phyloP scores from a whole-genome alignment of 2,329 filamentous ascomycete species.

The Hymenoscyphus occultus region DNA sequence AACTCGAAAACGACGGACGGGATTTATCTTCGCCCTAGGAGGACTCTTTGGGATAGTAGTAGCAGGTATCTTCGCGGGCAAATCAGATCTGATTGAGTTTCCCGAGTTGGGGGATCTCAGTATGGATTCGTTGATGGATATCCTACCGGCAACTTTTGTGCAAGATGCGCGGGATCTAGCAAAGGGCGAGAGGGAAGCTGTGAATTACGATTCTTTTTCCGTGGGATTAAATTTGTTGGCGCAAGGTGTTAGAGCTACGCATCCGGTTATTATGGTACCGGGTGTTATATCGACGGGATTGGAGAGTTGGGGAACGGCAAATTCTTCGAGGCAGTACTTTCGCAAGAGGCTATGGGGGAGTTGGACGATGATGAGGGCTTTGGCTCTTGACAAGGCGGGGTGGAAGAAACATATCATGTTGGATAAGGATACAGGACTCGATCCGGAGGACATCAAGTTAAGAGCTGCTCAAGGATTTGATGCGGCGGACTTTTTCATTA shows the following conservation, averaged over 20 bases:
- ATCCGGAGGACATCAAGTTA: conserved; percentile 79
- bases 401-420: conserved; percentile 99
- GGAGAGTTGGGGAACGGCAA: conserved; percentile 92
- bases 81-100: conserved; percentile 84
- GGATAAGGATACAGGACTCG: conserved; percentile 84
- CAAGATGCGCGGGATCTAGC: conserved; percentile 83
- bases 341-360: conserved; percentile 93
- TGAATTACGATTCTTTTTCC: conserved; percentile 90
- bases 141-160: conserved; percentile 79
- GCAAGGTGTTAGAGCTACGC: conserved; percentile 77
- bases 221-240: conserved; percentile 79
- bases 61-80: conserved; percentile 85
- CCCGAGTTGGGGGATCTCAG: conserved; percentile 68
- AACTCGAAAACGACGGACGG: conserved; percentile 58
- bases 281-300: conserved; percentile 96
- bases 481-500: conserved; percentile 92
- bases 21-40: conserved; percentile 82
- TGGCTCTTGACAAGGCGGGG: conserved; percentile 86
- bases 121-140: conserved; percentile 83
- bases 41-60: conserved; percentile 86
- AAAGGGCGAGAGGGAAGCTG: conserved; percentile 80
- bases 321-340: conserved; percentile 84
- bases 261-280: conserved; percentile 95
- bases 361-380: conserved; percentile 97
- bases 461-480: conserved; percentile 95